Conservation (phyloP, 2,329 filamentous ascomycete genomes). For the Cytospora chrysosperma region DNA sequence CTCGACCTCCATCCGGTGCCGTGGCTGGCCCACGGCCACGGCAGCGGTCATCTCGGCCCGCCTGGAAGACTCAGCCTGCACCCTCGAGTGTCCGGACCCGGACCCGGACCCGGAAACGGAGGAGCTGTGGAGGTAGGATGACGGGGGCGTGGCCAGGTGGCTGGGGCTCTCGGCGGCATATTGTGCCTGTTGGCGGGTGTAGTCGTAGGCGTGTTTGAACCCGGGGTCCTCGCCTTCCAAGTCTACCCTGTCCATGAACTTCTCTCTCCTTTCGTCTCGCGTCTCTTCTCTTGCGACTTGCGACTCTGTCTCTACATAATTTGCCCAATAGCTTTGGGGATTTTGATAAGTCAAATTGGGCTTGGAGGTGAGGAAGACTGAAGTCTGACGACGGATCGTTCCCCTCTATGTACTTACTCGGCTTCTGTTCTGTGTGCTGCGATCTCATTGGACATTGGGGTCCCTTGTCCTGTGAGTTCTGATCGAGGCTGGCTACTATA, state of each 20-base stretch:
- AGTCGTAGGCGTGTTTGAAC: background rate
- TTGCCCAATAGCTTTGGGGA: background rate
- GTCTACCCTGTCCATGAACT: background rate
- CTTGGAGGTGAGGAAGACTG: no score
- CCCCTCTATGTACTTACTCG: no score
- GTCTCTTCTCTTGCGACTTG: background rate
- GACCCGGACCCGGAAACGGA: background rate
- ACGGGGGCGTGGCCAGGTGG: background rate
- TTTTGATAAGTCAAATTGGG: background rate
- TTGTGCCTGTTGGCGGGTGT: background rate
- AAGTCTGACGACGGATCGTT: no score
- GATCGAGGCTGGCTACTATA: background rate
- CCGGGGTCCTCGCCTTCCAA: background rate
- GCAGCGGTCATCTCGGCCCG: background rate
- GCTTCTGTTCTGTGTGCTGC: background rate
- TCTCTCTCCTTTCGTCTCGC: background rate
- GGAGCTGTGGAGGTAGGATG: background rate
- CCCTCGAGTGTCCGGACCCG: background rate
- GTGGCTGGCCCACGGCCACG: background rate
- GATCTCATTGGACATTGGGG: background rate
- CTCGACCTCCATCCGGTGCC: background rate
- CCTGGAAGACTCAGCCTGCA: background rate
- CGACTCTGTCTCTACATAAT: background rate
- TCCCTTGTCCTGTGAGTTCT: background rate
- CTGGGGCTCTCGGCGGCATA: background rate